Conservation (phyloP, 495 filamentous ascomycete species). For the Annulohypoxylon moriforme region DNA sequence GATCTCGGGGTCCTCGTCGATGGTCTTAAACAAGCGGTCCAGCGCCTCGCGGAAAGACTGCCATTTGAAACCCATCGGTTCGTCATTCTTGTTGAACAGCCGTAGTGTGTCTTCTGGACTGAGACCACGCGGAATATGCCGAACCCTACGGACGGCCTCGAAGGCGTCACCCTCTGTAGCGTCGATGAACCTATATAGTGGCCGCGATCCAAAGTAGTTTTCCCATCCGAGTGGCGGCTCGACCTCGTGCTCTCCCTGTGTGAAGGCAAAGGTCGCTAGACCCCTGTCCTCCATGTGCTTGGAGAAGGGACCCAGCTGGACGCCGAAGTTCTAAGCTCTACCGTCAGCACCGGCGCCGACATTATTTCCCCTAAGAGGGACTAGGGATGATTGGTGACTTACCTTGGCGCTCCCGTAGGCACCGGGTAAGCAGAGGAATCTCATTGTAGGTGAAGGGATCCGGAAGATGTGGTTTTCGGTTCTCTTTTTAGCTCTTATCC, state of each 20-base stretch:
- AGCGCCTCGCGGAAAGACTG: constrained; percentile 48
- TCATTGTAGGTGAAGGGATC: constrained; percentile 36
- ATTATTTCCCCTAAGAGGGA: not conserved
- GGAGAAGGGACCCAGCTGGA: constrained; percentile 63
- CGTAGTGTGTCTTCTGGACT: constrained; percentile 64
- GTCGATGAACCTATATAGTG: constrained; percentile 64
- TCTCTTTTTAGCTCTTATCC: constrained; percentile 3
- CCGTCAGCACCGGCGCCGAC: not conserved
- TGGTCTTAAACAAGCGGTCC: constrained; percentile 47
- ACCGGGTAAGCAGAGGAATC: constrained; percentile 51
- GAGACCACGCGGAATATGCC: constrained; percentile 59
- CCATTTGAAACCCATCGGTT: constrained; percentile 43
- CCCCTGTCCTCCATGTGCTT: constrained; percentile 58
- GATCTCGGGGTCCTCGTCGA: constrained; percentile 56
- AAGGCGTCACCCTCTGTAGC: constrained; percentile 56
- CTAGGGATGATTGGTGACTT: constrained; percentile 1
- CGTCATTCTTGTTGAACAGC: constrained; percentile 50
- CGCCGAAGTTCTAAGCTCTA: constrained; percentile 60
- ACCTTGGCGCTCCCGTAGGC: constrained; percentile 59
- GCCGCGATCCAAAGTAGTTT: constrained; percentile 64
- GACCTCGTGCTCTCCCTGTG: constrained; percentile 58
- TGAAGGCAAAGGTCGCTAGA: constrained; percentile 59
- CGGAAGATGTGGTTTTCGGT: not conserved
- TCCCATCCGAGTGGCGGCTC: constrained; percentile 61
- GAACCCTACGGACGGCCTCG: constrained; percentile 61